Conservation (phyloP, 352 stramenopile genomes). For the Phytophthora cactorum region DNA sequence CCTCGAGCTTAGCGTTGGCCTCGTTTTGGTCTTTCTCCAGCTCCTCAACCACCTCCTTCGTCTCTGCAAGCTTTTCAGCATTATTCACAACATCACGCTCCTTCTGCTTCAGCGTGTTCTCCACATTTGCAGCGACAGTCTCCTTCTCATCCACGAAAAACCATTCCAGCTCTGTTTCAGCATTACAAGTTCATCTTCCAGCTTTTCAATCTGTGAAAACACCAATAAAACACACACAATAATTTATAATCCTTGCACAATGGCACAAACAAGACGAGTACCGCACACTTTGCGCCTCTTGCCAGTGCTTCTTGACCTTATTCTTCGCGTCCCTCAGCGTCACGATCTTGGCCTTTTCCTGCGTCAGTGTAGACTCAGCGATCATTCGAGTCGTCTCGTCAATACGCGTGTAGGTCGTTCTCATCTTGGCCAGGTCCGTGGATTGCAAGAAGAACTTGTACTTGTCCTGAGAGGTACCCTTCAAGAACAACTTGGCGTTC, state of each 20-base stretch:
- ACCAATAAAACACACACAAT: slow-evolving; percentile 1
- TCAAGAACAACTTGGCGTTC: slow-evolving; percentile 98
- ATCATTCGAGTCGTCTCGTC: slow-evolving; percentile 73
- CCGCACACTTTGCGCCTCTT: slow-evolving; percentile 73
- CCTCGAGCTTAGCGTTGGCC: slow-evolving; percentile 71
- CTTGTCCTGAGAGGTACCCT: slow-evolving; percentile 94
- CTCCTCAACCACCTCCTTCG: slow-evolving; percentile 49
- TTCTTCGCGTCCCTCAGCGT: slow-evolving; percentile 65
- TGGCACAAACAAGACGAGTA: background rate
- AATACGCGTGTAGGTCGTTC: slow-evolving; percentile 86
- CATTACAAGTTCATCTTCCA: slow-evolving; percentile 74
- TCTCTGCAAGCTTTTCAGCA: slow-evolving; percentile 50
- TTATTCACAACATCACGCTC: slow-evolving; percentile 49
- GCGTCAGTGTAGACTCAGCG: slow-evolving; percentile 58
- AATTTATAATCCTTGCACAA: background rate
- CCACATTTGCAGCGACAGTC: slow-evolving; percentile 46
- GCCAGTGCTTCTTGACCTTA: slow-evolving; percentile 72
- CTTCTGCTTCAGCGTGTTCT: slow-evolving; percentile 65
- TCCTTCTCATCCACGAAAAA: slow-evolving; percentile 85
- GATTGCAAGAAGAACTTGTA: slow-evolving; percentile 98
- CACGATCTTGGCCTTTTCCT: slow-evolving; percentile 54
- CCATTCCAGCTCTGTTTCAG: slow-evolving; percentile 82
- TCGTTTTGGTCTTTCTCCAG: slow-evolving; percentile 67
- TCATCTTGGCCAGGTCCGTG: slow-evolving; percentile 94
- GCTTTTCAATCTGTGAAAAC: slow-evolving; percentile 62